A percentile compares a stretch with the other conserved stretches of the same genome.
phyloP scores from a whole-genome alignment of 768 basidiomycete genomes.

The Trametes meyenii region DNA sequence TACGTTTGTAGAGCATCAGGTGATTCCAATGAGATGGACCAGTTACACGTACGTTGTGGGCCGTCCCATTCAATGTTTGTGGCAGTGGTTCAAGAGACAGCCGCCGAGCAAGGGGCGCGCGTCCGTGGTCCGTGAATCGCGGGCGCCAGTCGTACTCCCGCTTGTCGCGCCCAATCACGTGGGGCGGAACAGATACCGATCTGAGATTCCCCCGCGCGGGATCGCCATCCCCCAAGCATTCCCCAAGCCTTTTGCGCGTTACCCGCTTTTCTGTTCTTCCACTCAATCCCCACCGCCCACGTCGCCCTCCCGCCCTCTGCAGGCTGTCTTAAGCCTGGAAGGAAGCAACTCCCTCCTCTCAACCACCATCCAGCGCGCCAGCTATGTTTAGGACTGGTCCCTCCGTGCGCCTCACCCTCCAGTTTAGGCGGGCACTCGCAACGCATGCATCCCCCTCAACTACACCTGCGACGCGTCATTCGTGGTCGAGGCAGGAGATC shows the following conservation, averaged over 20 bases:
- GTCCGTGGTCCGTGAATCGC: neutral
- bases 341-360: neutral
- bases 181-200: constrained; percentile 1
- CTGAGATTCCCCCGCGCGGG: constrained; percentile 11
- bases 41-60: no score
- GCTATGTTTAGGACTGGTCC: constrained; percentile 44
- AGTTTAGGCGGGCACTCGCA: constrained; percentile 55
- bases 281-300: constrained; percentile 27
- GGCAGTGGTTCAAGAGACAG: no score
- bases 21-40: no score
- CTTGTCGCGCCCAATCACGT: constrained; percentile 10
- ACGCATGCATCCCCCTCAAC: constrained; percentile 51
- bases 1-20: no score
- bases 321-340: neutral
- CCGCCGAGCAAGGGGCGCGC: neutral
- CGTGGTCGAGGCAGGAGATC: constrained; percentile 82
- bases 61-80: no score
- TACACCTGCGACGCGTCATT: constrained; percentile 46
- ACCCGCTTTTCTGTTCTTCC: constrained; percentile 16
- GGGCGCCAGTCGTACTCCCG: neutral
- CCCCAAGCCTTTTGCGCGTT: constrained; percentile 15
- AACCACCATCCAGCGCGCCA: neutral
- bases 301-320: neutral
- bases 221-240: constrained; percentile 6
- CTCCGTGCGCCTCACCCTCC: constrained; percentile 22